Evolutionary conservation across 2,329 filamentous ascomycete species (phyloP).

Genomic region (Boeremia lycopersici): DNA sequence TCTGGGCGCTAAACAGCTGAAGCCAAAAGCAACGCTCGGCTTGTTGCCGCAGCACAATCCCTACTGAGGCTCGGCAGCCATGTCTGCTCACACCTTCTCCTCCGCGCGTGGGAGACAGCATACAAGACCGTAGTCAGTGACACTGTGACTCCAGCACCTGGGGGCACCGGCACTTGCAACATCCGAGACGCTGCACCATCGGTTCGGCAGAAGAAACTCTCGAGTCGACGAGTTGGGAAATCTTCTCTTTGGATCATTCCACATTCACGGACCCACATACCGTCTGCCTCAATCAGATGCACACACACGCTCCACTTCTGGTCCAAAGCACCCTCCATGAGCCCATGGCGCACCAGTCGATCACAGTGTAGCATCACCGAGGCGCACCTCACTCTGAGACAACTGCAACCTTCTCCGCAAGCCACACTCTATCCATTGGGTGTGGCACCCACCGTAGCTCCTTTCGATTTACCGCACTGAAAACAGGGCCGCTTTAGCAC

Average conservation of each 20-base stretch:
- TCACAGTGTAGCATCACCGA: slow-evolving; percentile 13
- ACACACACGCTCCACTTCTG: background rate
- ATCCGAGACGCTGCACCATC: background rate
- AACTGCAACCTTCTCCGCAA: slow-evolving; percentile 10
- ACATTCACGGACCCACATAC: background rate
- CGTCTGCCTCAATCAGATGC: background rate
- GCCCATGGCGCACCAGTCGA: slow-evolving; percentile 2
- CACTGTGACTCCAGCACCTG: too few species aligned
- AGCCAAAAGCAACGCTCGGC: too few species aligned
- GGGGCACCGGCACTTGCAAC: background rate
- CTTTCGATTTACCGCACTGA: background rate
- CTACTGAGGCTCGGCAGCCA: too few species aligned
- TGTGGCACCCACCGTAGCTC: background rate
- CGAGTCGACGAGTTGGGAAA: background rate
- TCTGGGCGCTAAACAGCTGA: background rate
- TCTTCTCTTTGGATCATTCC: background rate
- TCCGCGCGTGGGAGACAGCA: background rate
- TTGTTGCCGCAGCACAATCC: too few species aligned
- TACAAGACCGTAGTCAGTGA: too few species aligned
- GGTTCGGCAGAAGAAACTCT: background rate
- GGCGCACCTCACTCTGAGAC: slow-evolving; percentile 4
- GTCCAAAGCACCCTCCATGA: background rate
- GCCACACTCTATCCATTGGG: slow-evolving; percentile 5
- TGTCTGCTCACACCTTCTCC: background rate
- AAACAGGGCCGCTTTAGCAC: slow-evolving; percentile 6